Conservation (phyloP, 345 rosid genomes). For the Euphorbia pulcherrima region DNA sequence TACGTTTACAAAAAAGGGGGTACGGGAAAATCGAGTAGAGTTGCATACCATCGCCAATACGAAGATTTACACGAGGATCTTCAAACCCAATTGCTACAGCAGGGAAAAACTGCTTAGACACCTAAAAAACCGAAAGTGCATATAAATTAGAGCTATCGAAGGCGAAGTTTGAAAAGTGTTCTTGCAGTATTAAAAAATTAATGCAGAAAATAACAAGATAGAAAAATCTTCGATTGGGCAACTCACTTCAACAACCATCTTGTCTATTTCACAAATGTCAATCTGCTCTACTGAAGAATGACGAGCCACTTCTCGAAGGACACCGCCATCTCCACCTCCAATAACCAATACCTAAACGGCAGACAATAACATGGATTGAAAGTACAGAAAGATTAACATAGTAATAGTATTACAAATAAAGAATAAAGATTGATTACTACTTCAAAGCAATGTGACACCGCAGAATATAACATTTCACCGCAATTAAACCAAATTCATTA, state of each 20-base stretch:
- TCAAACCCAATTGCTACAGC: slow-evolving; percentile 75
- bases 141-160: slow-evolving; percentile 6
- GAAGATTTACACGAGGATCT: slow-evolving; percentile 84
- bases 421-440: no score
- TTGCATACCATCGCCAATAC: slow-evolving; percentile 77
- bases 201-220: neutral
- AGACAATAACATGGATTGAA: neutral
- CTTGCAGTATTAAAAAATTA: neutral
- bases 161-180: neutral
- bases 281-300: slow-evolving; percentile 77
- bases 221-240: neutral
- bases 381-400: neutral
- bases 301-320: slow-evolving; percentile 81
- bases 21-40: neutral
- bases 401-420: neutral
- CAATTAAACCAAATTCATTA: neutral
- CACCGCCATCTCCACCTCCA: slow-evolving; percentile 99
- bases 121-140: slow-evolving; percentile 36
- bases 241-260: slow-evolving; percentile 97
- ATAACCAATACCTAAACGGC: slow-evolving; percentile 70
- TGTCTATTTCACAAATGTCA: slow-evolving; percentile 93
- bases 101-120: slow-evolving; percentile 81
- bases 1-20: neutral
- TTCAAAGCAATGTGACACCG: neutral
- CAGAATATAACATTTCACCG: neutral